Evolutionary conservation across 495 filamentous ascomycete genomes (phyloP), one percentile per base, ranked within the genome.

Genomic region (Lasiosphaeria ovina): DNA sequence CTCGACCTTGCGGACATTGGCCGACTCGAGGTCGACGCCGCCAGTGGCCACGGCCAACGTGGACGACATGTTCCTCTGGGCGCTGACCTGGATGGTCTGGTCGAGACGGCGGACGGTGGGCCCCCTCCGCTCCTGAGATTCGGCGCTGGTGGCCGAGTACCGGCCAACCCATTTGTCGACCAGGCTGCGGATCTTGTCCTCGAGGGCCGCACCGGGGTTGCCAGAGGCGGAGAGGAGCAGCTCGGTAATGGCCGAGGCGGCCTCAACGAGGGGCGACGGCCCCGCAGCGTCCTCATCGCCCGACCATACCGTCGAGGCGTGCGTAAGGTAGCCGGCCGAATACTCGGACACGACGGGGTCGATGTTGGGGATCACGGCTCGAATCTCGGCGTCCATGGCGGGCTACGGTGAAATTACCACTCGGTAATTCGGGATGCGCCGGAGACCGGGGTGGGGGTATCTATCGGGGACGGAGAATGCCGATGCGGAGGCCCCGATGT

Each of bases 341-440:
- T 98, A 98, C 72, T 95, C 90, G 42, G 91, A 91, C 55, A 98
- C 79, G 58, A 97, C 84, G 49, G 87, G 90, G 74, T 98, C 94
- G 59, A 97, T 87, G 62, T 88, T 87, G 52, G 94, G 93, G 59
- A 98, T 86, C 66, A 89, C 86, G 35, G 89, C 79, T 72, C 88
- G 87, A 68, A 98, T 90, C 81, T 97, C 90, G 65, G 88, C 81
- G 76, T 98, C 93, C 94, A 98, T 98, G 59, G 60, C 72, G 61
- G 62, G 53, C n/a, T 9, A 5, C 53, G 36, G 38, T 57, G 45
- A 52, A 51, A 59, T 59, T 60, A 64, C 65, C 53, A 58, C 55
- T 60, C 55, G 54, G 64, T 52, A 58, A 61, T 62, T 35, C 34
- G 17, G 9, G 8, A 51, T 32, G 49, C 49, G 32, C 49, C 44